A percentile compares a stretch with the other conserved stretches of the same genome.
Conservation (phyloP, 257 asterid genomes). For the Capsicum pubescens region DNA sequence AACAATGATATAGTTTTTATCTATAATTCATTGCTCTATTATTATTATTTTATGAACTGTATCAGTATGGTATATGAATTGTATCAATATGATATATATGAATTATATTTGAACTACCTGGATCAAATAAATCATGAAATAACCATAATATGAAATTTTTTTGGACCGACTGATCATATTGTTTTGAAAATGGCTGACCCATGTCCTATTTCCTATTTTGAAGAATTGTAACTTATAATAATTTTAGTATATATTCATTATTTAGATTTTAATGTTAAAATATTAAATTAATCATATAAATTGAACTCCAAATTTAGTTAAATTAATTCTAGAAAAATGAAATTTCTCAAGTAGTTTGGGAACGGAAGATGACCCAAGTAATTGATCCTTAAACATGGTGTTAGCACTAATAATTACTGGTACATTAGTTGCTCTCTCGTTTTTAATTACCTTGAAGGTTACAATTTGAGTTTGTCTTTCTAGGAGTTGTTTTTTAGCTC, state of each 20-base stretch:
- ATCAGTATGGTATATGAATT: too few species aligned
- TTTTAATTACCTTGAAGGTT: background rate
- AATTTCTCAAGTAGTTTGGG: background rate
- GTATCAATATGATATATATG: too few species aligned
- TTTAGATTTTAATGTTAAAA: background rate
- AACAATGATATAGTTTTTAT: too few species aligned
- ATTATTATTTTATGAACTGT: too few species aligned
- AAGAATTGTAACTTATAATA: background rate
- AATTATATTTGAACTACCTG: too few species aligned
- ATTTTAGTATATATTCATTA: background rate
- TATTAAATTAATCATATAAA: background rate
- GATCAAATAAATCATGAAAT: too few species aligned
- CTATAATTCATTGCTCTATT: too few species aligned
- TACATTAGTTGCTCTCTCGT: background rate
- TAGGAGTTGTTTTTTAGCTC: constrained; percentile 13
- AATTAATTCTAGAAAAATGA: background rate
- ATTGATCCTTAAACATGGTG: background rate
- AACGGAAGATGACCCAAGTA: background rate
- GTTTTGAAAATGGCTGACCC: too few species aligned
- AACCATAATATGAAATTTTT: too few species aligned
- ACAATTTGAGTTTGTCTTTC: background rate
- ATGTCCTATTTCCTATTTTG: background rate
- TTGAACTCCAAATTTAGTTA: background rate
- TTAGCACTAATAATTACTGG: background rate
- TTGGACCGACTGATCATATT: too few species aligned